Evolutionary conservation across 768 basidiomycete genomes (phyloP).

Genomic region (Tylopilus vinaceipallidus): DNA sequence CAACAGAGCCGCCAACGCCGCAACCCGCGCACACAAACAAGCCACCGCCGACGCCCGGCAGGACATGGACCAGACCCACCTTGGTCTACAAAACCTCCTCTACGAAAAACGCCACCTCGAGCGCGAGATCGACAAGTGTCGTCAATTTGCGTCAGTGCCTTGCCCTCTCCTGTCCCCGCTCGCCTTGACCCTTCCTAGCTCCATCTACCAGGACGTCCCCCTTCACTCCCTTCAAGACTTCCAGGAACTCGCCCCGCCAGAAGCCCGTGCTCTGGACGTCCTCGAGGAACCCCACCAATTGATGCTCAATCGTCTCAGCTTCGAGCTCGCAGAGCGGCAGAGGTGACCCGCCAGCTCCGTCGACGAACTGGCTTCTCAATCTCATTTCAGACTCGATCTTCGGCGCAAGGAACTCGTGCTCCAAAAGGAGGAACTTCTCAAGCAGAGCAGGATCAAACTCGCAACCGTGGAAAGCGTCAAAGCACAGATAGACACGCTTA

Average conservation of each 20-base stretch:
- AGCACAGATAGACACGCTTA: slow-evolving; percentile 68
- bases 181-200: slow-evolving; percentile 42
- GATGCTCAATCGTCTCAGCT: slow-evolving; percentile 84
- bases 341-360: slow-evolving; percentile 44
- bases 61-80: slow-evolving; percentile 88
- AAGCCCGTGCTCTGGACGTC: slow-evolving; percentile 58
- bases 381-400: slow-evolving; percentile 59
- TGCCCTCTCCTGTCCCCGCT: neutral
- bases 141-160: slow-evolving; percentile 78
- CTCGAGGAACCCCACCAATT: slow-evolving; percentile 74
- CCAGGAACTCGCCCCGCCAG: slow-evolving; percentile 61
- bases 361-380: slow-evolving; percentile 2
- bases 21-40: slow-evolving; percentile 69
- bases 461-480: slow-evolving; percentile 77
- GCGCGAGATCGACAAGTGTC: slow-evolving; percentile 89
- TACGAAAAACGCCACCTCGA: slow-evolving; percentile 91
- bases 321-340: slow-evolving; percentile 86
- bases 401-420: slow-evolving; percentile 63
- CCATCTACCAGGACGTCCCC: slow-evolving; percentile 85
- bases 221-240: slow-evolving; percentile 73
- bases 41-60: slow-evolving; percentile 72
- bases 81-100: slow-evolving; percentile 80
- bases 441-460: slow-evolving; percentile 73
- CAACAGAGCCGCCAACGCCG: slow-evolving; percentile 70
- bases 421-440: slow-evolving; percentile 77